phyloP scores from a whole-genome alignment of 257 asterid species.

The Solanum raphanifolium region DNA sequence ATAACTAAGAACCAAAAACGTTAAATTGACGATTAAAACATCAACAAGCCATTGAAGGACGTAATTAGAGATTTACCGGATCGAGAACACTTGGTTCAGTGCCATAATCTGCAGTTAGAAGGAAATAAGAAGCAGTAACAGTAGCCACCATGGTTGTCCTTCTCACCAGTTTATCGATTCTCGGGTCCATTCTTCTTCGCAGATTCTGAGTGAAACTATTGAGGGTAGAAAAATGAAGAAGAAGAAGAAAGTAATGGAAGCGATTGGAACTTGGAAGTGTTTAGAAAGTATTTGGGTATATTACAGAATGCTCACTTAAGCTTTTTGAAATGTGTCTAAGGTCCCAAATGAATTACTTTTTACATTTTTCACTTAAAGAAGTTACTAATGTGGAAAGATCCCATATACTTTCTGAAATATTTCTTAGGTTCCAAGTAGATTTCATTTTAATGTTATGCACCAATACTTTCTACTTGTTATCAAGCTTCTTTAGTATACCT shows the following conservation, averaged over 20 bases:
- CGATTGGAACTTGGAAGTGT: neutral
- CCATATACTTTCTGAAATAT: neutral
- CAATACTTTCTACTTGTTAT: neutral
- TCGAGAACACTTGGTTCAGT: conserved; percentile 69
- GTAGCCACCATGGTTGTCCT: conserved; percentile 79
- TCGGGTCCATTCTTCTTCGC: conserved; percentile 38
- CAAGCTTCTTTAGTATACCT: too few species aligned
- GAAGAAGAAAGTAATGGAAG: neutral
- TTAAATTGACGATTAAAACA: neutral
- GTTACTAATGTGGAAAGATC: neutral
- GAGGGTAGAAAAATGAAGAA: neutral
- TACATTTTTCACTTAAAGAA: neutral
- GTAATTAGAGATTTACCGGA: conserved; percentile 35
- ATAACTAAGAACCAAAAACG: neutral
- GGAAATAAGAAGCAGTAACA: conserved; percentile 67
- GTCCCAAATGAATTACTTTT: neutral
- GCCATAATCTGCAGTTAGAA: conserved; percentile 89
- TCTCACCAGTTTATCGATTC: conserved; percentile 57
- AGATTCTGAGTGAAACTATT: neutral
- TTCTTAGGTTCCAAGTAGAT: neutral
- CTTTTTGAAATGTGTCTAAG: neutral
- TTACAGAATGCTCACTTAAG: neutral
- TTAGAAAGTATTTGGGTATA: neutral
- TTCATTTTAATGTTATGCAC: neutral
- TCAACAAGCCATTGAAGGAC: neutral